Percentiles rank a stretch among this genome's conserved stretches.
Evolutionary conservation across 1,284 basidiomycete genomes (phyloP).

Genomic region (Filobasidium uniguttulatum): DNA sequence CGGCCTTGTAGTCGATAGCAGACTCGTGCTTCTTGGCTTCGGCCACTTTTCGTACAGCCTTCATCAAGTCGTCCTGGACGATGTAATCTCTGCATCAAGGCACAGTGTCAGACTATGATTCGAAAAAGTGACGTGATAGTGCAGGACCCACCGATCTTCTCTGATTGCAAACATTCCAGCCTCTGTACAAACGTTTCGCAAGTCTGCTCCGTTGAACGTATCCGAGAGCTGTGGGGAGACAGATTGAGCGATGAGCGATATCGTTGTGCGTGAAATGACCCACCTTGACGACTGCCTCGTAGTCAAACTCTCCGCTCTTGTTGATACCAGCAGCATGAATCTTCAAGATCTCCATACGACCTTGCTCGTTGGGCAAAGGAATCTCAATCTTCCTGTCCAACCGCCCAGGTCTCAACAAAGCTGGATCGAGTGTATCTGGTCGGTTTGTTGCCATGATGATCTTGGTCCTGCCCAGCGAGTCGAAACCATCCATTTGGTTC

Average conservation of each 20-base stretch:
- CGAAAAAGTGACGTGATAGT: background rate
- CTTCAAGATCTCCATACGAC: conserved; percentile 84
- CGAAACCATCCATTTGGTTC: conserved; percentile 99
- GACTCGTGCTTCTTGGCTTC: conserved; percentile 95
- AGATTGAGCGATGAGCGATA: background rate
- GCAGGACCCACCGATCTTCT: conserved; percentile 58
- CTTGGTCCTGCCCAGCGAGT: conserved; percentile 87
- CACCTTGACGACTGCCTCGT: conserved; percentile 92
- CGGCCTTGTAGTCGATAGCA: conserved; percentile 13
- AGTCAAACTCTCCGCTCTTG: conserved; percentile 89
- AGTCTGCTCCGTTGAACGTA: conserved; percentile 86
- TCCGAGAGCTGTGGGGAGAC: conserved; percentile 55
- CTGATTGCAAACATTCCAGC: conserved; percentile 99
- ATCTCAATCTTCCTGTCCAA: conserved; percentile 98
- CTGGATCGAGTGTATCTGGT: conserved; percentile 94
- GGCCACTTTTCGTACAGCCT: conserved; percentile 91
- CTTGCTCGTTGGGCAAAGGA: conserved; percentile 94
- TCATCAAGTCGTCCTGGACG: conserved; percentile 88
- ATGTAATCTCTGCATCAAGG: conserved; percentile 62
- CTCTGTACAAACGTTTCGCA: conserved; percentile 94
- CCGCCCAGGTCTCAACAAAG: conserved; percentile 86
- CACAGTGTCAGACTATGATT: background rate
- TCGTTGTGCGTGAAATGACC: conserved; percentile 16
- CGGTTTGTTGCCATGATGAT: conserved; percentile 98
- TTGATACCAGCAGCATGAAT: conserved; percentile 92